Base-by-base conservation (phyloP, 2,329 filamentous ascomycete species). In the Keithomyces neogunnii region DNA sequence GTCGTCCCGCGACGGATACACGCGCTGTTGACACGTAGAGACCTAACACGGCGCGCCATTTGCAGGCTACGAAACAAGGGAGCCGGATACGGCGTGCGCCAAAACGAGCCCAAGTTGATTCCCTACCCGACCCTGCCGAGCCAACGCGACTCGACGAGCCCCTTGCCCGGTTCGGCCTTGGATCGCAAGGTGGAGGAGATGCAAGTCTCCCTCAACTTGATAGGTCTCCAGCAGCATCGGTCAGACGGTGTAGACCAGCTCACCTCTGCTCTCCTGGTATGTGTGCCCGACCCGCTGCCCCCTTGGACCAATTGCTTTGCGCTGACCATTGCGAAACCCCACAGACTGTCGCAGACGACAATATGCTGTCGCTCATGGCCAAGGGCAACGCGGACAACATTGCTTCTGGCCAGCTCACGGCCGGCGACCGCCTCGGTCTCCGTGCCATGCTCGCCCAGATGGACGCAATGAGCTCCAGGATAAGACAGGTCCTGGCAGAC, bases 161-260 rank as follows among this genome's bases (percentile, higher is more conserved):
- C 60, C 33, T 48, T 60, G 45, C 42, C 57, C 47, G 61, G 72
- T 55, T 69, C 73, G 59, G 55, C 70, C 61, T 56, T 64, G 49
- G 66, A 69, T 50, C 72, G 69, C 47, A 72, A 68, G n/a, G 67
- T 87, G 26, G 73, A 77, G 49, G 80, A 87, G 64, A 77, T 85
- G 61, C 84, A 87, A 62, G 77, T 82, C 43, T 84, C 82, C 4
- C 73, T 88, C 53, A 82, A 81, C 54, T 72, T 89, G 33, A 73
- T 77, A 44, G 75, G 78, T 55, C 70, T 88, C 46, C 73, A 72
- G 50, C 73, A 74, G 56, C 71, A 75, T 55, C 67, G 68, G 49
- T 72, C 75, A 29, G 70, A 79, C 47, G 70, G 73, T 33, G 62
- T 83, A 47, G 69, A 75, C 52, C 71, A 72, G 47, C 74, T 88